A percentile compares a stretch with the other conserved stretches of the same genome.
These are phyloP conservation scores for Annulohypoxylon nitens DNA, from an alignment of 495 filamentous ascomycete species.

Conservation along the genomic window DNA sequence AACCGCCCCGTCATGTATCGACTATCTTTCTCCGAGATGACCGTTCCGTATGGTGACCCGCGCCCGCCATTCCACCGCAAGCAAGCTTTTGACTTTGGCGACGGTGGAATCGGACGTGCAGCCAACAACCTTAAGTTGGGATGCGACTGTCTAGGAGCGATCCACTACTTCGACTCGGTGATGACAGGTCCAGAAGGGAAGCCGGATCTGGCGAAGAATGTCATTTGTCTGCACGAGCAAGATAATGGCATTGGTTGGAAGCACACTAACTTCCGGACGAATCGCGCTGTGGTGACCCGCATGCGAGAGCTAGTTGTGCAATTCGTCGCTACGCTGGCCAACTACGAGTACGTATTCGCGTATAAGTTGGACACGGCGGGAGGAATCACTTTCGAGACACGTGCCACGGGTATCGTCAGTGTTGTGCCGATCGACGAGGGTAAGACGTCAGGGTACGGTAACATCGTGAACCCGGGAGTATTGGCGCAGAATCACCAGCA, in stretches of 20 bases:
- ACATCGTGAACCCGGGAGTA: conserved; percentile 87
- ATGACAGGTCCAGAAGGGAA: conserved; percentile 69
- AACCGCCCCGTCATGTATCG: conserved; percentile 75
- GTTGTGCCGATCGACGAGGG: conserved; percentile 81
- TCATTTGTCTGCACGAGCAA: conserved; percentile 83
- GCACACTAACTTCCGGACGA: conserved; percentile 84
- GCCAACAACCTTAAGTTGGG: conserved; percentile 80
- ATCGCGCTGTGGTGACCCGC: conserved; percentile 73
- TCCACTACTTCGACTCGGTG: conserved; percentile 77
- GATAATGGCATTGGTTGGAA: conserved; percentile 75
- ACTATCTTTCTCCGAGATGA: conserved; percentile 79
- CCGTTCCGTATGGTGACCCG: conserved; percentile 81
- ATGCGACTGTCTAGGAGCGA: conserved; percentile 79
- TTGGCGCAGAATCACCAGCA: conserved; percentile 84
- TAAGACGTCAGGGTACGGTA: conserved; percentile 79
- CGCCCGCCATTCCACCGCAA: conserved; percentile 80
- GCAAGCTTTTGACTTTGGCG: conserved; percentile 83
- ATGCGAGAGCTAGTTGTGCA: conserved; percentile 81
- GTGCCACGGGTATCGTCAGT: conserved; percentile 87
- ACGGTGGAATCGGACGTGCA: conserved; percentile 78
- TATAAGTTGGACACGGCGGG: conserved; percentile 90
- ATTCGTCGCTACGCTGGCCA: conserved; percentile 81
- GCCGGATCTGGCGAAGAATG: conserved; percentile 73
- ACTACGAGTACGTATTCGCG: conserved; percentile 88
- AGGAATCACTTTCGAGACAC: conserved; percentile 82